Percentiles rank a stretch among this genome's conserved stretches.
phyloP scores from a whole-genome alignment of 495 filamentous ascomycete species.

The Aspergillus diversus region DNA sequence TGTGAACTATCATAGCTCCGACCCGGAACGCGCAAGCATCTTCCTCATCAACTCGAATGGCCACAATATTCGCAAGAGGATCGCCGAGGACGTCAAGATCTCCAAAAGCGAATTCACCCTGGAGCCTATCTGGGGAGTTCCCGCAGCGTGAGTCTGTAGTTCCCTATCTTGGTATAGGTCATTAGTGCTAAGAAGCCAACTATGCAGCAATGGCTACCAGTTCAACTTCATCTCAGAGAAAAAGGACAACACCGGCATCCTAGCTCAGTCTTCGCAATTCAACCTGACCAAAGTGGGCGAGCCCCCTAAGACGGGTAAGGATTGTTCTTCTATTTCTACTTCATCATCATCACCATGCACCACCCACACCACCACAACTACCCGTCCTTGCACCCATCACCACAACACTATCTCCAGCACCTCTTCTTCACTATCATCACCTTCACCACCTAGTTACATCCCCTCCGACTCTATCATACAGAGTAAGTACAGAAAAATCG shows the following conservation, averaged over 20 bases:
- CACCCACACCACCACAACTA: constrained; percentile 1
- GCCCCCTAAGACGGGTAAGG: constrained; percentile 25
- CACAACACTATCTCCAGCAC: constrained; percentile 7
- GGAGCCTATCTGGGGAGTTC: constrained; percentile 24
- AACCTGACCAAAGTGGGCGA: constrained; percentile 31
- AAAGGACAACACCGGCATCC: constrained; percentile 35
- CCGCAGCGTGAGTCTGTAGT: constrained; percentile 27
- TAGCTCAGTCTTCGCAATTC: constrained; percentile 39
- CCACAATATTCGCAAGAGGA: constrained; percentile 42
- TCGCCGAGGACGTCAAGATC: constrained; percentile 32
- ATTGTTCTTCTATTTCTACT: constrained; percentile 15
- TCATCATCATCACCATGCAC: constrained; percentile 17
- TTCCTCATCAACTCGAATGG: constrained; percentile 32
- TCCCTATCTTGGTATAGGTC: too few relatives aligned
- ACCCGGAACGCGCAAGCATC: constrained; percentile 33
- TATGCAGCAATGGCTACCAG: constrained; percentile 34
- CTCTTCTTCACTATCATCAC: constrained; percentile 9
- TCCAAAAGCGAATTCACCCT: constrained; percentile 28
- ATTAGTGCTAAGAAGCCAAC: too few relatives aligned
- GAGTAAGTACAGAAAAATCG: neutral
- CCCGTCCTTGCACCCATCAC: neutral
- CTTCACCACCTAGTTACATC: neutral
- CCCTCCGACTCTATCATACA: constrained; percentile 3
- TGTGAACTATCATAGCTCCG: constrained; percentile 23
- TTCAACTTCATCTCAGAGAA: constrained; percentile 36